These are phyloP conservation scores for Cyphellophora attinorum DNA, from an alignment of 2,329 filamentous ascomycete species.

Conservation along the genomic window DNA sequence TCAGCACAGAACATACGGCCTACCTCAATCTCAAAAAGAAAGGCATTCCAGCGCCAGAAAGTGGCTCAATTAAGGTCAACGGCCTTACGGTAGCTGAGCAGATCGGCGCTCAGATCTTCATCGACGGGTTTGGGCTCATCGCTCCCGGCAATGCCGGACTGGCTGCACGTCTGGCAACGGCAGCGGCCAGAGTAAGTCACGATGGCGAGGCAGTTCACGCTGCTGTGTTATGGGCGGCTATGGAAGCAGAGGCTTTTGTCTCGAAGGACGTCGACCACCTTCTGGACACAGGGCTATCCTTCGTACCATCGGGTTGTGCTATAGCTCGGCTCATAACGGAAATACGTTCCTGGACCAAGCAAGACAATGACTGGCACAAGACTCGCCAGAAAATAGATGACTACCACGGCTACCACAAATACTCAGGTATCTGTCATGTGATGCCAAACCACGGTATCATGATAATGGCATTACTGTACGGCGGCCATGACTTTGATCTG, in stretches of 20 bases:
- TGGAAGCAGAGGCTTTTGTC: slow-evolving; percentile 4
- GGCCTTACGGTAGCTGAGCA: slow-evolving; percentile 26
- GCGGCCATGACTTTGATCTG: slow-evolving; percentile 2
- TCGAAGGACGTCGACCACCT: slow-evolving; percentile 2
- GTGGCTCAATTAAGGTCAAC: slow-evolving; percentile 21
- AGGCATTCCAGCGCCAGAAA: slow-evolving; percentile 9
- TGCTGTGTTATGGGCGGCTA: slow-evolving; percentile 22
- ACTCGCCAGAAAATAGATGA: slow-evolving; percentile 4
- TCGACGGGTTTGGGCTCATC: slow-evolving; percentile 29
- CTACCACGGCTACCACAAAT: slow-evolving; percentile 4
- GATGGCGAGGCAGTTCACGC: slow-evolving; percentile 30
- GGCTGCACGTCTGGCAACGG: slow-evolving; percentile 24
- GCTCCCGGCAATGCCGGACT: slow-evolving; percentile 22
- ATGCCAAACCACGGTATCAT: slow-evolving; percentile 5
- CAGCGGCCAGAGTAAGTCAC: slow-evolving; percentile 28
- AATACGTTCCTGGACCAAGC: slow-evolving; percentile 2
- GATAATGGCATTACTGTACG: slow-evolving; percentile 4
- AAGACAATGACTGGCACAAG: slow-evolving; percentile 3
- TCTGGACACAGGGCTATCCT: slow-evolving; percentile 2
- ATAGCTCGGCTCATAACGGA: slow-evolving; percentile 2
- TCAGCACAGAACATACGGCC: slow-evolving; percentile 31
- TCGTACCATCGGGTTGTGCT: slow-evolving; percentile 1
- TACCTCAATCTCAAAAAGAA: slow-evolving; percentile 19
- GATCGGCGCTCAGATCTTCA: slow-evolving; percentile 31
- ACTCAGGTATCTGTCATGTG: slow-evolving; percentile 3